Evolutionary conservation across 495 filamentous ascomycete genomes (phyloP).

Genomic region (Bryoglossum gracile): DNA sequence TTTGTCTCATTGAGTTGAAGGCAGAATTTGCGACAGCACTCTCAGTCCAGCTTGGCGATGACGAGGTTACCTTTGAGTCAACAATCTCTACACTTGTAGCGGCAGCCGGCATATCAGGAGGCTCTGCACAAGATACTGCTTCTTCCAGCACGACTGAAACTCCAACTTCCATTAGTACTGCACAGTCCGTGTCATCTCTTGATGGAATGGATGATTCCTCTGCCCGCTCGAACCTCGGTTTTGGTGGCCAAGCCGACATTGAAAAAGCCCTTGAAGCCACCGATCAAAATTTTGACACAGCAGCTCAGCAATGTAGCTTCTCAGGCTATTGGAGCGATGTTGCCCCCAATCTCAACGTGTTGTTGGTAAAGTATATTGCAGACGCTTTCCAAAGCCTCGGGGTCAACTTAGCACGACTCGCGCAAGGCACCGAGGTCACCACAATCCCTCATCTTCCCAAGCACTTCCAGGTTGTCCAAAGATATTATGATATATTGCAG

Average conservation of each 20-base stretch:
- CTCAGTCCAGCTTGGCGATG: not conserved
- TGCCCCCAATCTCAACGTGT: not conserved
- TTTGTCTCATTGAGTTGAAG: not conserved
- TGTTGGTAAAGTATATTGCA: slow-evolving; percentile 26
- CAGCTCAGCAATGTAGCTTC: not conserved
- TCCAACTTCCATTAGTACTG: not conserved
- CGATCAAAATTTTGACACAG: not conserved
- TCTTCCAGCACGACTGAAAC: not conserved
- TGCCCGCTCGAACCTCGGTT: not conserved
- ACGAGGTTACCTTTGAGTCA: not conserved
- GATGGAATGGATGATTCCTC: not conserved
- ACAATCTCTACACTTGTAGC: not conserved
- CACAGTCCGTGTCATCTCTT: not conserved
- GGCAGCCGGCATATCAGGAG: not conserved
- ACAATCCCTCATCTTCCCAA: slow-evolving; percentile 15
- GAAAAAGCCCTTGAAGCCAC: not conserved
- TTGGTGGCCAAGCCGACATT: too few species aligned
- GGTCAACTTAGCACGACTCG: slow-evolving; percentile 18
- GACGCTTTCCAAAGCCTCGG: slow-evolving; percentile 34
- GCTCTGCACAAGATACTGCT: not conserved
- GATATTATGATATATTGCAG: slow-evolving; percentile 34
- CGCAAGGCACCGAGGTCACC: slow-evolving; percentile 21
- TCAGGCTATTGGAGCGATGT: not conserved
- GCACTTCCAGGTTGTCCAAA: slow-evolving; percentile 28
- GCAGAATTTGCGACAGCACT: not conserved